Evolutionary conservation across 257 asterid species (phyloP).

Genomic region (Scutellaria minor): DNA sequence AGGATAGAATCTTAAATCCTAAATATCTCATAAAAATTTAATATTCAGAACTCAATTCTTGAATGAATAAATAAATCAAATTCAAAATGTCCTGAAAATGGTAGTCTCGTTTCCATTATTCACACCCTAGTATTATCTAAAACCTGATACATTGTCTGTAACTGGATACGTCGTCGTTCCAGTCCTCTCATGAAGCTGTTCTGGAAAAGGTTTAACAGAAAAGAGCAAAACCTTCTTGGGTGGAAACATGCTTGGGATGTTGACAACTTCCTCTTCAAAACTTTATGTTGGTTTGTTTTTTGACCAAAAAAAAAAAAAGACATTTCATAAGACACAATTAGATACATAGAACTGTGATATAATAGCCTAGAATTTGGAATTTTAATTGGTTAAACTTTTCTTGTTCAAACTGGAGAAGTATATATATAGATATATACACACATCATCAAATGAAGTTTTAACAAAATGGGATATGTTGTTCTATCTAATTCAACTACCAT

Average conservation of each 20-base stretch:
- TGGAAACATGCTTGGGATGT: constrained; percentile 14
- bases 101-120: constrained; percentile 9
- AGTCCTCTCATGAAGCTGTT: not conserved
- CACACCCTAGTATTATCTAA: not conserved
- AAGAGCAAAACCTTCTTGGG: constrained; percentile 33
- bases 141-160: constrained; percentile 35
- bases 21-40: too few species aligned
- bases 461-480: constrained; percentile 20
- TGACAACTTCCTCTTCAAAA: constrained; percentile 36
- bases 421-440: not conserved
- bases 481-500: constrained; percentile 23
- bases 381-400: constrained; percentile 13
- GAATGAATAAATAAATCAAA: not conserved
- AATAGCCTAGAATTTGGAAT: not conserved
- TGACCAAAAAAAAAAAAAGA: not conserved
- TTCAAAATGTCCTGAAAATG: not conserved
- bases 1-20: too few species aligned
- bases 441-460: constrained; percentile 15
- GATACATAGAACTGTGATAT: not conserved
- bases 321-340: constrained; percentile 1
- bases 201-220: not conserved
- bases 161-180: constrained; percentile 8
- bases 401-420: constrained; percentile 17
- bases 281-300: constrained; percentile 26
- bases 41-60: too few species aligned